Evolutionary conservation across 2,329 filamentous ascomycete species (phyloP).

Genomic region (Remersonia thermophila): DNA sequence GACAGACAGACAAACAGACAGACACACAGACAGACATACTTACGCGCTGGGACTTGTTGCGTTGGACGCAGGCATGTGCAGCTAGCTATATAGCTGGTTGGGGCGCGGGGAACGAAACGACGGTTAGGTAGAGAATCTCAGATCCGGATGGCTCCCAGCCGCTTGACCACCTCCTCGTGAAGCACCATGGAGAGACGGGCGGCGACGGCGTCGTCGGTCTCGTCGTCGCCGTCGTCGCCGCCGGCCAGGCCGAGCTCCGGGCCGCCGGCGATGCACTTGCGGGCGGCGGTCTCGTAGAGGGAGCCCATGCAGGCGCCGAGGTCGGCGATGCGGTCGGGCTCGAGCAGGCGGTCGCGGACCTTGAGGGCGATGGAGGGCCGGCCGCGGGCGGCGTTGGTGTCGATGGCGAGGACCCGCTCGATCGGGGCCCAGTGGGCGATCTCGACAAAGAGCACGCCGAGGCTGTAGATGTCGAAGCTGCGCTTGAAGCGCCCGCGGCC

Average conservation of each 20-base stretch:
- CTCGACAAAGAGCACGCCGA: constrained; percentile 39
- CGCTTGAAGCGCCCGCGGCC: constrained; percentile 27
- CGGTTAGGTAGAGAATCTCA: too few species aligned
- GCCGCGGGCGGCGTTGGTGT: constrained; percentile 12
- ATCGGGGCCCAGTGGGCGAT: constrained; percentile 24
- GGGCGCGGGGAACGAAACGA: too few species aligned
- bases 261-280: constrained; percentile 19
- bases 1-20: too few species aligned
- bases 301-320: constrained; percentile 18
- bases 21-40: too few species aligned
- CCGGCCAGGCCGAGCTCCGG: constrained; percentile 25
- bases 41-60: too few species aligned
- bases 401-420: constrained; percentile 15
- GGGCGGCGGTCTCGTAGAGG: constrained; percentile 16
- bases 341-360: constrained; percentile 15
- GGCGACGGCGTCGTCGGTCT: constrained; percentile 29
- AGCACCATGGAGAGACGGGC: constrained; percentile 28
- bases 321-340: constrained; percentile 13
- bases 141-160: constrained; percentile 26
- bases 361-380: constrained; percentile 17
- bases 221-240: constrained; percentile 23
- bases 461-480: constrained; percentile 32
- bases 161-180: constrained; percentile 34
- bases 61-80: too few species aligned
- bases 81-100: too few species aligned